Base-by-base conservation (phyloP, 179 eudicot genomes). In the Beta lomatogona region DNA sequence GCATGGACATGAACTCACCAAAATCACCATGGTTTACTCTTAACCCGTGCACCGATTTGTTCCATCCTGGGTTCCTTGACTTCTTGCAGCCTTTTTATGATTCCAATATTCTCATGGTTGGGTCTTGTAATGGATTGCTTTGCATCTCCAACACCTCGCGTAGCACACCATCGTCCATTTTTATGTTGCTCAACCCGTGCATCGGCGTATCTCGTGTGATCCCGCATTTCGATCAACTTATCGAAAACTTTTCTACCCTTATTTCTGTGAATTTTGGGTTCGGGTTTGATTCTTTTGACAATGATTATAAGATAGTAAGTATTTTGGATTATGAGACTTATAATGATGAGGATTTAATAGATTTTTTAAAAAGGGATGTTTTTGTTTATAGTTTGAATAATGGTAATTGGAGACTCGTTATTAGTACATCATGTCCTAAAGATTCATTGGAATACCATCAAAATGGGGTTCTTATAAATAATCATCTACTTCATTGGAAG, bases 271-370 rank as follows among this genome's bases (percentile, higher is more conserved):
- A 46, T 21, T 10, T 45, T 16, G 84, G 81, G 31, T 82, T 82
- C 19, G 84, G 81, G 12, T 82, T 41, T 61, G 77, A 82, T 25
- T 15, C 21, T 31, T 4, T 15, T 2, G 71, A 2, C 21, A 2
- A 77, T 53, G 84, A 82, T 21, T 82, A 77, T 19, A 82, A 82
- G 31, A 53, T 77, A 31, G 77, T 82, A 0, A 15, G 21, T 0
- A 48, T 77, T 6, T 5, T 41, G 0, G 74, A 69, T 15, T 4
- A 2, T 52, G 15, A 6, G 2, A 11, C 41, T 9, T 15, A 9
- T 48, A 6, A 5, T 2, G 19, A 31, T 21, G 0, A 5, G 28
- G 0, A 9, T 36, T 1, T 36, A 36, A 36, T 36, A 0, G 28
- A 25, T 25, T 25, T 25, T 25, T 25, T 25, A 45, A 28, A n/a